phyloP scores from a whole-genome alignment of 441 rosid genomes.

The Gossypium schwendimanii region DNA sequence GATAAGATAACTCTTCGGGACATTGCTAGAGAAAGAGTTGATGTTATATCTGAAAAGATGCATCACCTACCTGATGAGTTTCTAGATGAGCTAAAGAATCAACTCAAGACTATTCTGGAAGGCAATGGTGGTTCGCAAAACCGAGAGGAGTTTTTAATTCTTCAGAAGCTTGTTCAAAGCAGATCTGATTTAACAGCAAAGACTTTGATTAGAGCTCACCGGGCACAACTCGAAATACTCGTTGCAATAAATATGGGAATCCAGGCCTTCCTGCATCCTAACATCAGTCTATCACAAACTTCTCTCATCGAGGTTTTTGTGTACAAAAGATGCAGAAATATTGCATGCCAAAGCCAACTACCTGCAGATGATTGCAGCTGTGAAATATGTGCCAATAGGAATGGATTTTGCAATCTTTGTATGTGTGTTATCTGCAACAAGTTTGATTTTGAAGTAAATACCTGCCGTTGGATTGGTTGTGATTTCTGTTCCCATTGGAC shows the following conservation, averaged over 20 bases:
- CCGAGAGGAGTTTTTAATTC: constrained; percentile 62
- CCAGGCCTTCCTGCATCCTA: constrained; percentile 90
- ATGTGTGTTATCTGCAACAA: constrained; percentile 96
- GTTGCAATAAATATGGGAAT: constrained; percentile 88
- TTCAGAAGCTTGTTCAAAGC: constrained; percentile 75
- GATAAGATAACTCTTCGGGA: constrained; percentile 39
- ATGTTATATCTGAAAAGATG: constrained; percentile 68
- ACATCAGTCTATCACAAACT: constrained; percentile 76
- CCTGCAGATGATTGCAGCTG: constrained; percentile 93
- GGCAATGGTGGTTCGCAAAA: constrained; percentile 77
- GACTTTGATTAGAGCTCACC: constrained; percentile 72
- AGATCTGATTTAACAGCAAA: constrained; percentile 77
- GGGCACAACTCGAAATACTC: constrained; percentile 83
- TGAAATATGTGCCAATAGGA: constrained; percentile 65
- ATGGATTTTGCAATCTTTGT: constrained; percentile 94
- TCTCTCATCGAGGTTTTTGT: constrained; percentile 82
- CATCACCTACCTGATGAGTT: constrained; percentile 60
- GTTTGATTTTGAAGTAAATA: constrained; percentile 92
- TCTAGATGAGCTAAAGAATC: constrained; percentile 73
- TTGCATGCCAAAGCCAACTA: constrained; percentile 78
- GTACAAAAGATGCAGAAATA: constrained; percentile 86
- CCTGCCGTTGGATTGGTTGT: constrained; percentile 97
- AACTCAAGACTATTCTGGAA: constrained; percentile 67
- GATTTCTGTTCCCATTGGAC: constrained; percentile 95
- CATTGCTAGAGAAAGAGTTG: constrained; percentile 81